phyloP scores from a whole-genome alignment of 2,329 filamentous ascomycete genomes.

The Calonectria montana region DNA sequence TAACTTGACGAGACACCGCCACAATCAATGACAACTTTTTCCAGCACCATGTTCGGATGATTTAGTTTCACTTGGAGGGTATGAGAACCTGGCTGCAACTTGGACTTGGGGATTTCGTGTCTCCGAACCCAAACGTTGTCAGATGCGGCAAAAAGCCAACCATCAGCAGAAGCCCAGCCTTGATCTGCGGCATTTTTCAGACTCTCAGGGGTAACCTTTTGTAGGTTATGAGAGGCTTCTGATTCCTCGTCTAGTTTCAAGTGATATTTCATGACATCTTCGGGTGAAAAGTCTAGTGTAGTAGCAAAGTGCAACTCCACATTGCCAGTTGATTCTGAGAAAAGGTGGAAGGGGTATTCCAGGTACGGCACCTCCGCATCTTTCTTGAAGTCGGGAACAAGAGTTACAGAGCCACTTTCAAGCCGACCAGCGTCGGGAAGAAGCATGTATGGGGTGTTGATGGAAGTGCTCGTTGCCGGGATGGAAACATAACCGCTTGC shows the following conservation, averaged over 20 bases:
- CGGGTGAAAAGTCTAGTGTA: constrained; percentile 21
- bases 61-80: constrained; percentile 6
- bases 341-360: constrained; percentile 27
- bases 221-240: neutral
- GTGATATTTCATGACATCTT: constrained; percentile 27
- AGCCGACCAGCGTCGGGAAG: constrained; percentile 31
- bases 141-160: constrained; percentile 34
- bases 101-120: constrained; percentile 5
- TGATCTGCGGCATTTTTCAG: constrained; percentile 26
- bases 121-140: constrained; percentile 28
- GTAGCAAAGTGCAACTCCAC: constrained; percentile 28
- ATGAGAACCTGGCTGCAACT: constrained; percentile 11
- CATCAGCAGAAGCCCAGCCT: constrained; percentile 32
- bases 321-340: neutral
- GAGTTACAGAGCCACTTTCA: constrained; percentile 21
- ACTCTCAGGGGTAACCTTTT: constrained; percentile 25
- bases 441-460: constrained; percentile 8
- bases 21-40: constrained; percentile 34
- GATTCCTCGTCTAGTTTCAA: neutral
- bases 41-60: constrained; percentile 32
- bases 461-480: constrained; percentile 8
- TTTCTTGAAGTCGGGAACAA: neutral
- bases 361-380: neutral
- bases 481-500: constrained; percentile 60
- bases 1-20: constrained; percentile 28